Evolutionary conservation across 345 rosid species (phyloP).

Genomic region (Anacardium occidentale): DNA sequence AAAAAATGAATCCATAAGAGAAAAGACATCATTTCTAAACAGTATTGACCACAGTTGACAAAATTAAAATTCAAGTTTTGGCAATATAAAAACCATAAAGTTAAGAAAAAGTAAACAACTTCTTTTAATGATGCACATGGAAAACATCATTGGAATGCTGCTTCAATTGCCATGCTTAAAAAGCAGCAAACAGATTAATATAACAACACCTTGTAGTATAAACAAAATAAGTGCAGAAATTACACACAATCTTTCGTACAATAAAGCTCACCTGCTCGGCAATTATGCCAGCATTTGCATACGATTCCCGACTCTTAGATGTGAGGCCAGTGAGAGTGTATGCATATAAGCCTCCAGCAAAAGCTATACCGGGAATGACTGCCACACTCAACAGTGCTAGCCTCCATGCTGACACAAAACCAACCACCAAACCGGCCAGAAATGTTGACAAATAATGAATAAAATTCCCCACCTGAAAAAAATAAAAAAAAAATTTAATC

Average conservation of each 20-base stretch:
- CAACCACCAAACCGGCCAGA: constrained; percentile 97
- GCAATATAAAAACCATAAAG: neutral
- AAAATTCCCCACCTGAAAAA: constrained; percentile 85
- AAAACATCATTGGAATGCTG: neutral
- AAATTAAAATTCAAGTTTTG: neutral
- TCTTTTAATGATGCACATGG: neutral
- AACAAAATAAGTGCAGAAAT: neutral
- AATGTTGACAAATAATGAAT: constrained; percentile 95
- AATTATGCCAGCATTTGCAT: constrained; percentile 89
- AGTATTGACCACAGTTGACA: neutral
- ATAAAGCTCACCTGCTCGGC: constrained; percentile 86
- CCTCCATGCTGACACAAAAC: constrained; percentile 99
- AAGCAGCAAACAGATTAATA: neutral
- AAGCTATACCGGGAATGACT: constrained; percentile 97
- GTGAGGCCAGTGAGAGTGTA: constrained; percentile 97
- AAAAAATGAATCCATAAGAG: neutral
- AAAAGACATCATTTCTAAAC: neutral
- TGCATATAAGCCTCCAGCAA: constrained; percentile 97
- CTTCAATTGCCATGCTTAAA: neutral
- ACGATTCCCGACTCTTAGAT: constrained; percentile 96
- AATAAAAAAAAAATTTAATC: neutral
- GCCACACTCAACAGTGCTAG: constrained; percentile 92
- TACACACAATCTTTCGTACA: constrained; percentile 1
- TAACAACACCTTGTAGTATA: neutral
- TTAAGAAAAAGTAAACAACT: neutral